Evolutionary conservation across 108 stramenopile species (phyloP).

Genomic region (Skeletonema tropicum): DNA sequence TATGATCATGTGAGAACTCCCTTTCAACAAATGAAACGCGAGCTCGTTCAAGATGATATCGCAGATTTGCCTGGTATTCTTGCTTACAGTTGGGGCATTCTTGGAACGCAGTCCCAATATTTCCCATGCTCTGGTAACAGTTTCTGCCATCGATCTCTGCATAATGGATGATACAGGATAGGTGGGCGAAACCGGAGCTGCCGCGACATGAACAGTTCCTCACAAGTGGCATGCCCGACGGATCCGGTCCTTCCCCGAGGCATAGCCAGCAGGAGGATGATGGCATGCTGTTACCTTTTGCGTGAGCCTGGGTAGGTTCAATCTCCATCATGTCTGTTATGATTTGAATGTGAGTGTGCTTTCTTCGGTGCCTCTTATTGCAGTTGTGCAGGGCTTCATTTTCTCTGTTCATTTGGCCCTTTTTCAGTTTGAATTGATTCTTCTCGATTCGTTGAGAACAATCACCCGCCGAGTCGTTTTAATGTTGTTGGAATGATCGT

Average conservation of each 20-base stretch:
- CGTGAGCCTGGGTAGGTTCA: too few relatives aligned
- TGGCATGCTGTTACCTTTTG: too few relatives aligned
- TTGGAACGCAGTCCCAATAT: not conserved
- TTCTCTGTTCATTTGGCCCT: too few relatives aligned
- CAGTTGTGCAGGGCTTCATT: too few relatives aligned
- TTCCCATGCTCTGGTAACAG: not conserved
- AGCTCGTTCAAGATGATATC: not conserved
- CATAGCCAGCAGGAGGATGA: constrained; percentile 5
- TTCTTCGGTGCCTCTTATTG: too few relatives aligned
- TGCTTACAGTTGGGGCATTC: constrained; percentile 1
- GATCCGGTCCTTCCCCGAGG: not conserved
- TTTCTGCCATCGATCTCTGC: not conserved
- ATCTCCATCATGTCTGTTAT: too few relatives aligned
- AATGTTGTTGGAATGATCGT: too few relatives aligned
- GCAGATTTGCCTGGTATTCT: not conserved
- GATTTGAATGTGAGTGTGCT: too few relatives aligned
- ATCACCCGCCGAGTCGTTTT: too few relatives aligned
- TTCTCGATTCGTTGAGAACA: too few relatives aligned
- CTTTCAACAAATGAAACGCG: not conserved
- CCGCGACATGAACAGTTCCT: constrained; percentile 4
- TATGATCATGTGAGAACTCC: not conserved
- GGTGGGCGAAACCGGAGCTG: constrained; percentile 1
- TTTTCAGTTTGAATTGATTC: too few relatives aligned
- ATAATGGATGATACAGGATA: not conserved
- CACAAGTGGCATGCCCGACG: constrained; percentile 7